Conservation (phyloP, 352 stramenopile genomes). For the Phytophthora vignae region DNA sequence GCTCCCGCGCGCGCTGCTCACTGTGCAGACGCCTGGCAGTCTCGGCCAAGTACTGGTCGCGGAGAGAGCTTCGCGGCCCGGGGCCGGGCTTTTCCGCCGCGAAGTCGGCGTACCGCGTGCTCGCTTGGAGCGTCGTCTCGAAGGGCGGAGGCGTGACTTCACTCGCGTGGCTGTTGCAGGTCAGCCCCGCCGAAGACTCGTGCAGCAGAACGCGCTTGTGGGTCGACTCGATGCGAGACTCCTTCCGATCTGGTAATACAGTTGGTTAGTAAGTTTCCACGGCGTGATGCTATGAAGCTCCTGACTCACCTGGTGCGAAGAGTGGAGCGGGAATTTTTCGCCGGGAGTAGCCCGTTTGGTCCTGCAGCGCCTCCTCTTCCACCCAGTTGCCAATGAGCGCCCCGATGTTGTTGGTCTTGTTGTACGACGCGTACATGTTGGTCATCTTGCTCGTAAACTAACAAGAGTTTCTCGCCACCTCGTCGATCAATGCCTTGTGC, state of each 20-base stretch:
- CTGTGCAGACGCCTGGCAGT: slow-evolving; percentile 48
- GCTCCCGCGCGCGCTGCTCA: slow-evolving; percentile 42
- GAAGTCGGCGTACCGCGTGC: slow-evolving; percentile 54
- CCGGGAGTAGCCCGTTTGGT: slow-evolving; percentile 64
- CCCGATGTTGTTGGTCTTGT: slow-evolving; percentile 84
- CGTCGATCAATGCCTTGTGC: slow-evolving; percentile 18
- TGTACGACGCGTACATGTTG: slow-evolving; percentile 71
- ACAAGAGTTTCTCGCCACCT: neutral
- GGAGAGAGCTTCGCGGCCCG: slow-evolving; percentile 52
- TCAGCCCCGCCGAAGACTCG: slow-evolving; percentile 28
- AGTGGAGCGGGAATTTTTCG: slow-evolving; percentile 53
- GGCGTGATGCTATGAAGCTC: neutral
- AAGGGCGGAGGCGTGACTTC: slow-evolving; percentile 38
- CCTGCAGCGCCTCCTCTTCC: slow-evolving; percentile 77
- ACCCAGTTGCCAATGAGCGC: slow-evolving; percentile 88
- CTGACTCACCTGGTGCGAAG: slow-evolving; percentile 40
- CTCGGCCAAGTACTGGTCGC: slow-evolving; percentile 54
- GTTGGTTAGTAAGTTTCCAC: neutral
- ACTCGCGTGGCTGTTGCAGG: slow-evolving; percentile 42
- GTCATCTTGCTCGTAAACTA: neutral
- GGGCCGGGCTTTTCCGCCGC: slow-evolving; percentile 35
- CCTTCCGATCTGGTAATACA: slow-evolving; percentile 43
- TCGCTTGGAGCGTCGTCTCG: slow-evolving; percentile 71
- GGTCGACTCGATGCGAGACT: slow-evolving; percentile 54
- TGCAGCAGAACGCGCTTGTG: slow-evolving; percentile 64